phyloP scores from a whole-genome alignment of 2,329 filamentous ascomycete genomes.

The Aureobasidium sp. region DNA sequence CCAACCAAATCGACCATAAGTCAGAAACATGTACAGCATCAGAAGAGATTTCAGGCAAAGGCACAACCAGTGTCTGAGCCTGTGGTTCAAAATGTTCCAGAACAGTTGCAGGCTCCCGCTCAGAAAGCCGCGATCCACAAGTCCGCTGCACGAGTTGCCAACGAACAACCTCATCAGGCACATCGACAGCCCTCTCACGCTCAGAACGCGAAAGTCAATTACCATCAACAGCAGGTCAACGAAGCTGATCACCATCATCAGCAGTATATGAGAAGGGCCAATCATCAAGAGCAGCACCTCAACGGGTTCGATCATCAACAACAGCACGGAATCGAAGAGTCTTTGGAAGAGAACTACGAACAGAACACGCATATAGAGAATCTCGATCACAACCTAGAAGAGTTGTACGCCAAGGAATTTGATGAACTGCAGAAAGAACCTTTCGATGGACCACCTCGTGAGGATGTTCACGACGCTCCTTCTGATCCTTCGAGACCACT shows the following conservation, averaged over 20 bases:
- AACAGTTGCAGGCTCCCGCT: not conserved
- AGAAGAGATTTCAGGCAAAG: not conserved
- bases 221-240: not conserved
- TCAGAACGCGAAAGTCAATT: not conserved
- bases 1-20: not conserved
- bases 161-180: not conserved
- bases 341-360: not conserved
- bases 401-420: constrained; percentile 25
- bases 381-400: constrained; percentile 24
- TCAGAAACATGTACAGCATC: not conserved
- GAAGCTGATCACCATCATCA: not conserved
- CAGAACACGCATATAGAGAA: not conserved
- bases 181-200: not conserved
- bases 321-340: not conserved
- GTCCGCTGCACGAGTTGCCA: not conserved
- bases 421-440: constrained; percentile 22
- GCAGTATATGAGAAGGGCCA: not conserved
- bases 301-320: not conserved
- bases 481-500: constrained; percentile 17
- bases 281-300: not conserved
- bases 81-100: not conserved
- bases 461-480: not conserved
- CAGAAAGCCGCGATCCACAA: not conserved
- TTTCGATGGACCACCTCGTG: constrained; percentile 14
- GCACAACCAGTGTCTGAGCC: not conserved